Evolutionary conservation across 129 eudicot genomes (phyloP).

Genomic region (Arctium lappa): DNA sequence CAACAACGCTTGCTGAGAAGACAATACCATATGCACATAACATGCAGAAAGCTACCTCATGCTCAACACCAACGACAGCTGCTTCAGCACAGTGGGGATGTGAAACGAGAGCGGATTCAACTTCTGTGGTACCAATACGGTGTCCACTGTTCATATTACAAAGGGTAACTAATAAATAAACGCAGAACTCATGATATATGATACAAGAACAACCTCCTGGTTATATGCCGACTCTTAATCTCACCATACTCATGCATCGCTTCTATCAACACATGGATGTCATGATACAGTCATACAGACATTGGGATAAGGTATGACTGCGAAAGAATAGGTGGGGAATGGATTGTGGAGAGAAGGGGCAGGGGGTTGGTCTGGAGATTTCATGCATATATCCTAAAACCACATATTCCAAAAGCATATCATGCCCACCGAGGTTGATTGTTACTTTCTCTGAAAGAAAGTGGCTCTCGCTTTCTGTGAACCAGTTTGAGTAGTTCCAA

Average conservation of each 20-base stretch:
- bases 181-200: background rate
- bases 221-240: background rate
- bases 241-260: background rate
- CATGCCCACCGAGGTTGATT: no score
- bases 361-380: no score
- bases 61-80: conserved; percentile 98
- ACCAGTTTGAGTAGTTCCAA: no score
- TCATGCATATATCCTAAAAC: no score
- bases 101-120: conserved; percentile 97
- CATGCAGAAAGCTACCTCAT: conserved; percentile 58
- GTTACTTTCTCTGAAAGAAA: no score
- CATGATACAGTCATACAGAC: background rate
- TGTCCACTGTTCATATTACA: conserved; percentile 66
- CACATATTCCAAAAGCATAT: no score
- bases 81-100: conserved; percentile 98
- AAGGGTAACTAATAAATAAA: conserved; percentile 4
- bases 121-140: conserved; percentile 98
- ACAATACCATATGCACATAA: background rate
- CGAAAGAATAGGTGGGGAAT: background rate
- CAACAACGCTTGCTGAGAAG: background rate
- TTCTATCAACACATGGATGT: background rate
- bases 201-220: background rate
- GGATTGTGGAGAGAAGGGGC: background rate
- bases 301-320: background rate
- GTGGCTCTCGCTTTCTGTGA: no score